Evolutionary conservation across 1,139 yeast genomes (phyloP).

Genomic region (Hyphopichia fennica): DNA sequence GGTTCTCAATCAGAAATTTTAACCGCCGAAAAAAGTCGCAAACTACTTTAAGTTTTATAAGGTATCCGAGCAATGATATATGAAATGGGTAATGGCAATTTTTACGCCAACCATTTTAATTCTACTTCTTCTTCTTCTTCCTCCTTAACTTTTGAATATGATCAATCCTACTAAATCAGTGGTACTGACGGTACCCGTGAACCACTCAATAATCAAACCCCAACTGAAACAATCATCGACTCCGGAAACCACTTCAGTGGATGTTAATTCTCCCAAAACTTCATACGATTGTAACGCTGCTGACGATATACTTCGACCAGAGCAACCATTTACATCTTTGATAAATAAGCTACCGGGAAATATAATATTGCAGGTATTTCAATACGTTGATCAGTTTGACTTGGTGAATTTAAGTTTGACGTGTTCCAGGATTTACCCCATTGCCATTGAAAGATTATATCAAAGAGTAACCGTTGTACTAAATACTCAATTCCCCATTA

Average conservation of each 20-base stretch:
- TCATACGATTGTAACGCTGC: not conserved
- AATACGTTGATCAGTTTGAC: constrained; percentile 34
- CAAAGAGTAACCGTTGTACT: constrained; percentile 32
- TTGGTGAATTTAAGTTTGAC: constrained; percentile 25
- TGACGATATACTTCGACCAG: not conserved
- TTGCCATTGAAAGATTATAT: constrained; percentile 29
- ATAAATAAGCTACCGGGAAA: constrained; percentile 11
- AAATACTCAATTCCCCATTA: constrained; percentile 28
- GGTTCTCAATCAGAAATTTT: not conserved
- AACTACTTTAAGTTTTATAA: not conserved
- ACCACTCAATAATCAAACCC: not conserved
- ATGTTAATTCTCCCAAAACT: not conserved
- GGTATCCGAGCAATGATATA: not conserved
- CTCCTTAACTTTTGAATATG: not conserved
- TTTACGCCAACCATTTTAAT: not conserved
- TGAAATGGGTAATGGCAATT: not conserved
- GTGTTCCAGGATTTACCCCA: constrained; percentile 20
- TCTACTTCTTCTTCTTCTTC: not conserved
- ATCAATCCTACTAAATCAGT: not conserved
- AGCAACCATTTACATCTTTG: constrained; percentile 9
- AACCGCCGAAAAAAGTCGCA: not conserved
- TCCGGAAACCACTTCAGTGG: too few species aligned
- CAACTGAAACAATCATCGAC: too few species aligned
- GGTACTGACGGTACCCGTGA: not conserved
- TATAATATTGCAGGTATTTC: constrained; percentile 13